Evolutionary conservation across 257 asterid genomes (phyloP).

Genomic region (Jacaranda copaia): DNA sequence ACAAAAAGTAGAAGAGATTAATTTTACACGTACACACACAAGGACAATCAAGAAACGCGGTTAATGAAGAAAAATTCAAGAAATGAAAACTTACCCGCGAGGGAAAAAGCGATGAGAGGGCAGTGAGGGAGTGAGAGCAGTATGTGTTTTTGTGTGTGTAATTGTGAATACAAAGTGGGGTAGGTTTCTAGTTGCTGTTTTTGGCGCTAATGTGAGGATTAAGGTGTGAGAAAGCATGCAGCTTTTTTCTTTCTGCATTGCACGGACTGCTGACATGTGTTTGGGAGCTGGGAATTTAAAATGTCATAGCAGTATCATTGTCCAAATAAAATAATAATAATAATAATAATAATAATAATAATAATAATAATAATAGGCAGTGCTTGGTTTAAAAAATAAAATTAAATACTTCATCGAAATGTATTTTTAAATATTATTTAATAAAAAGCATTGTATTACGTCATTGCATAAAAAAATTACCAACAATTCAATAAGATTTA

Average conservation of each 20-base stretch:
- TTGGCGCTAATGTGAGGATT: slow-evolving; percentile 31
- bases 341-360: no score
- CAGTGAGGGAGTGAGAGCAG: neutral
- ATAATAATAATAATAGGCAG: no score
- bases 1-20: neutral
- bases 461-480: no score
- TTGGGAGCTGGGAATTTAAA: no score
- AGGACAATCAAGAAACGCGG: slow-evolving; percentile 12
- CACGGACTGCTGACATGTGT: no score
- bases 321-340: no score
- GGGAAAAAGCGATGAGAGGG: neutral
- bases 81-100: slow-evolving; percentile 27
- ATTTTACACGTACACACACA: neutral
- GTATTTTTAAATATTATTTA: no score
- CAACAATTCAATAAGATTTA: no score
- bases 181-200: slow-evolving; percentile 9
- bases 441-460: no score
- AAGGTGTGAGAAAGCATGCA: slow-evolving; percentile 21
- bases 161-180: slow-evolving; percentile 1
- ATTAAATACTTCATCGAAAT: no score
- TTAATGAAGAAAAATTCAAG: neutral
- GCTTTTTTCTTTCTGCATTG: neutral
- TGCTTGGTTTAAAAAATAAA: no score
- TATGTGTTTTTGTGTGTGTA: slow-evolving; percentile 10
- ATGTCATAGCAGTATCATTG: no score